Percentiles rank a stretch among this genome's conserved stretches.
Conservation (phyloP, 1,284 basidiomycete genomes). For the Ceratobasidium sp. region DNA sequence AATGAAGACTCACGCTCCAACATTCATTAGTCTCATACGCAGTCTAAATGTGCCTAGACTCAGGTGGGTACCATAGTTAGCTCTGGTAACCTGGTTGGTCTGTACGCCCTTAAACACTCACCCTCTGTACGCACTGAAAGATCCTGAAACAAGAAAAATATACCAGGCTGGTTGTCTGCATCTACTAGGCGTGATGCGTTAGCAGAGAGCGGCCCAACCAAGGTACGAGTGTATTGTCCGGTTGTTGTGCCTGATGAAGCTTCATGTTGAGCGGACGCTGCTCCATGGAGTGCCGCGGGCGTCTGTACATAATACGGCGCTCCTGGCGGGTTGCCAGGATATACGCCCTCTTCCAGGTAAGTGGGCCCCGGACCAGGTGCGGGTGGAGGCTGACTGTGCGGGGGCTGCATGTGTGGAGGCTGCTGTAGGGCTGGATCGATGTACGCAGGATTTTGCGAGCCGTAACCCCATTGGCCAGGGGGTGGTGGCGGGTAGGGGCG, state of each 20-base stretch:
- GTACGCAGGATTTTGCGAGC: slow-evolving; percentile 18
- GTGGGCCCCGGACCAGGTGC: slow-evolving; percentile 22
- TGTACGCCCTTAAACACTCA: slow-evolving; percentile 47
- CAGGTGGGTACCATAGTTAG: neutral
- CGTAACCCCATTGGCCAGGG: slow-evolving; percentile 25
- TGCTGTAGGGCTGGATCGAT: slow-evolving; percentile 36
- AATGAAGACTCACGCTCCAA: slow-evolving; percentile 70
- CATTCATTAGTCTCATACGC: slow-evolving; percentile 79
- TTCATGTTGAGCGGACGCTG: slow-evolving; percentile 26
- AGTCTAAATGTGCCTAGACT: slow-evolving; percentile 71
- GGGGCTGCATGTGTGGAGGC: slow-evolving; percentile 14
- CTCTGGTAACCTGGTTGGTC: neutral
- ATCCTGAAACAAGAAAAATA: slow-evolving; percentile 89
- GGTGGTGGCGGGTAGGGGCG: slow-evolving; percentile 20
- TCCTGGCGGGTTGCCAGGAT: slow-evolving; percentile 11
- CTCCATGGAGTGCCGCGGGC: slow-evolving; percentile 39
- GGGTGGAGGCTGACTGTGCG: slow-evolving; percentile 29
- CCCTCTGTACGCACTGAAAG: slow-evolving; percentile 86
- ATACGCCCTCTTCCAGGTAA: slow-evolving; percentile 30
- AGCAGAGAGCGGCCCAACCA: slow-evolving; percentile 84
- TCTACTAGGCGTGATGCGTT: slow-evolving; percentile 82
- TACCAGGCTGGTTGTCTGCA: slow-evolving; percentile 78
- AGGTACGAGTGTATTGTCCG: slow-evolving; percentile 71
- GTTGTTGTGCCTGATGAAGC: slow-evolving; percentile 2
- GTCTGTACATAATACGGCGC: slow-evolving; percentile 39